These are phyloP conservation scores for Podospora pseudocomata DNA, from an alignment of 495 filamentous ascomycete species.

Conservation along the genomic window DNA sequence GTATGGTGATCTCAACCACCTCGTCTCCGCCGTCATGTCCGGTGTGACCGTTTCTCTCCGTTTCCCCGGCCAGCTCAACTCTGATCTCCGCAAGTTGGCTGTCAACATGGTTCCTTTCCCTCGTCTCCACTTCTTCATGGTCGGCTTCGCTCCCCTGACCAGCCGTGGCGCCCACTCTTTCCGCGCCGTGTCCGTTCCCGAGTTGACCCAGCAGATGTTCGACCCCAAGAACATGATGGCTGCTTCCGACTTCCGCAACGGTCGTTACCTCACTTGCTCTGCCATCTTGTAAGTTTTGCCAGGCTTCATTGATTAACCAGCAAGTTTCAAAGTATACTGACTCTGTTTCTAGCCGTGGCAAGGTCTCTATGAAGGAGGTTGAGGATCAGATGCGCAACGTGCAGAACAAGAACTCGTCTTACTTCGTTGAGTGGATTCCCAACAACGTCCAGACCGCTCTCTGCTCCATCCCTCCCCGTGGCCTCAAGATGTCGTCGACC, in stretches of 20 bases:
- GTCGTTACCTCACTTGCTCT: constrained; percentile 98
- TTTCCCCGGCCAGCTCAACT: constrained; percentile 99
- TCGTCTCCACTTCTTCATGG: constrained; percentile 99
- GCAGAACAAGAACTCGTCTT: constrained; percentile 99
- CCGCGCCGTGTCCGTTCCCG: constrained; percentile 95
- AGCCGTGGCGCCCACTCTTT: constrained; percentile 91
- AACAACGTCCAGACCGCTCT: constrained; percentile 99
- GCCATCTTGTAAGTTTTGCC: constrained; percentile 71
- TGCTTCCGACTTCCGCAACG: constrained; percentile 98
- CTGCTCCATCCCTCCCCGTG: constrained; percentile 97
- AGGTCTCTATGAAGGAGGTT: constrained; percentile 99
- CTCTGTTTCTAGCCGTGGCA: constrained; percentile 71
- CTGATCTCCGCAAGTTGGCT: constrained; percentile 97
- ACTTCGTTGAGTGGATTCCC: constrained; percentile 99
- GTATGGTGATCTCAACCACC: constrained; percentile 98
- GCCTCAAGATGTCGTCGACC: constrained; percentile 98
- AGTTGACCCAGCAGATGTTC: constrained; percentile 99
- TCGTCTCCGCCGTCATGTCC: constrained; percentile 99
- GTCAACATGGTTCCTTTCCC: constrained; percentile 99
- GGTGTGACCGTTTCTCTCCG: constrained; percentile 97
- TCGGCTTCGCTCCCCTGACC: constrained; percentile 98
- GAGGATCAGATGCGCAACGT: constrained; percentile 99
- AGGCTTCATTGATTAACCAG: constrained; percentile 2
- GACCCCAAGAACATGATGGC: constrained; percentile 99
- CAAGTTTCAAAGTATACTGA: constrained; percentile 10